Conservation (phyloP, 1,284 basidiomycete species). For the Rhodotorula sp. region DNA sequence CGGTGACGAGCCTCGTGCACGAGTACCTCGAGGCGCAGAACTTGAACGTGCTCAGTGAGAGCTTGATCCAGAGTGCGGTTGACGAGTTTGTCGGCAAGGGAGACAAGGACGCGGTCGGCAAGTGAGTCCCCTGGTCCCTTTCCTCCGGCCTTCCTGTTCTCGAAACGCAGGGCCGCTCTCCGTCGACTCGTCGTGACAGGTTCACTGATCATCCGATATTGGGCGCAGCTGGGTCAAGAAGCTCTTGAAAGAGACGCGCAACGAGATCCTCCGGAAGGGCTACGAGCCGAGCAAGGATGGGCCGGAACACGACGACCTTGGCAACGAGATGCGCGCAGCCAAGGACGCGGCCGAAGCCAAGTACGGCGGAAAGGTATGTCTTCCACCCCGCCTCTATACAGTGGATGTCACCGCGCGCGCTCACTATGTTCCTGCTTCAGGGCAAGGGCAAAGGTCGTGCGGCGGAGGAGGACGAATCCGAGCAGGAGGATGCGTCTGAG, state of each 20-base stretch:
- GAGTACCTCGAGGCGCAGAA: slow-evolving; percentile 88
- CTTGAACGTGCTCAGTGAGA: slow-evolving; percentile 78
- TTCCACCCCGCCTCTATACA: not conserved
- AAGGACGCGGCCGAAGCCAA: slow-evolving; percentile 43
- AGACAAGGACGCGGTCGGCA: slow-evolving; percentile 76
- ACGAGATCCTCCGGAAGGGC: slow-evolving; percentile 33
- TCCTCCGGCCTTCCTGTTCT: not conserved
- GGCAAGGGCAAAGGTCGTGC: slow-evolving; percentile 27
- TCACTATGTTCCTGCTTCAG: not conserved
- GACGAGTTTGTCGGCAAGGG: slow-evolving; percentile 94
- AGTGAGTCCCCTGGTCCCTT: slow-evolving; percentile 14
- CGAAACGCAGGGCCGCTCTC: not conserved
- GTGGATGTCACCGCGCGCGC: not conserved
- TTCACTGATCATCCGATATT: not conserved
- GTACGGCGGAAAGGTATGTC: slow-evolving; percentile 35
- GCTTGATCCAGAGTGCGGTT: slow-evolving; percentile 85
- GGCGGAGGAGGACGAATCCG: slow-evolving; percentile 14
- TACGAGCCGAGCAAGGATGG: slow-evolving; percentile 33
- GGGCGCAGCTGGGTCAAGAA: slow-evolving; percentile 40
- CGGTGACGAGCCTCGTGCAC: slow-evolving; percentile 64
- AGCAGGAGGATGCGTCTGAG: slow-evolving; percentile 10
- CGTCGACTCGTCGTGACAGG: too few species aligned
- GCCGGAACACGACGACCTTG: slow-evolving; percentile 37
- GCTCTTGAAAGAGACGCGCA: slow-evolving; percentile 33
- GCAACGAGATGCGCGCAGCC: slow-evolving; percentile 25